phyloP scores from a whole-genome alignment of 352 stramenopile species.

The Pythium apleroticum region DNA sequence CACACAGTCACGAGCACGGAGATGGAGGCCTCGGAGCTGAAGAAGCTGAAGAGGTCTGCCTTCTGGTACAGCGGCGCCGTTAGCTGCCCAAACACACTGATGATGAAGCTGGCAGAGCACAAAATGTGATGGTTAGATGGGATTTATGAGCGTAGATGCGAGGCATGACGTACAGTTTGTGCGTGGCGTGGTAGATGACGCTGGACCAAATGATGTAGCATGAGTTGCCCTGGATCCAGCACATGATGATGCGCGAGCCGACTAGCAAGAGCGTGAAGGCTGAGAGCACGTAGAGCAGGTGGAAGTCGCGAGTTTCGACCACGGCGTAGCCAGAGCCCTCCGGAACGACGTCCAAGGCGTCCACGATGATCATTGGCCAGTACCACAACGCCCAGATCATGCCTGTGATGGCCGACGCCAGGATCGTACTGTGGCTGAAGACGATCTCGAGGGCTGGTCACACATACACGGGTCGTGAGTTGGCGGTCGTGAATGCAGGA shows the following conservation, averaged over 20 bases:
- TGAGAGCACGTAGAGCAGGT: slow-evolving; percentile 75
- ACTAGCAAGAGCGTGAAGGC: slow-evolving; percentile 81
- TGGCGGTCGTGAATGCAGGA: too few species aligned
- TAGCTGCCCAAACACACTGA: slow-evolving; percentile 86
- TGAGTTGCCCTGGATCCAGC: slow-evolving; percentile 89
- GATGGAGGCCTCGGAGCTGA: slow-evolving; percentile 81
- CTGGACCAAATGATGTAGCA: slow-evolving; percentile 89
- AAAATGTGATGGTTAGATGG: background rate
- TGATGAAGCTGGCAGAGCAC: slow-evolving; percentile 62
- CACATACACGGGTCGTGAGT: background rate
- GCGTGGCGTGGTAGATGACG: slow-evolving; percentile 81
- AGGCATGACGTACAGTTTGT: slow-evolving; percentile 81
- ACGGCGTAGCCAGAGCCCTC: slow-evolving; percentile 75
- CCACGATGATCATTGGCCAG: slow-evolving; percentile 88
- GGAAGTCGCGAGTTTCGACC: slow-evolving; percentile 73
- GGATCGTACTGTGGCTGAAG: slow-evolving; percentile 84
- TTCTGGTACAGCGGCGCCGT: slow-evolving; percentile 85
- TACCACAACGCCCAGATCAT: slow-evolving; percentile 86
- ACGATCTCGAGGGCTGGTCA: slow-evolving; percentile 78
- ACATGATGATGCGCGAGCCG: slow-evolving; percentile 88
- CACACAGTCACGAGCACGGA: slow-evolving; percentile 84
- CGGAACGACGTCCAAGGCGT: slow-evolving; percentile 75
- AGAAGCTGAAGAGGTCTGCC: slow-evolving; percentile 78
- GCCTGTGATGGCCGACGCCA: slow-evolving; percentile 84
- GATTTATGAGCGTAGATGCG: background rate